Base-by-base conservation (phyloP, 441 rosid species). In the Geranium incanum region DNA sequence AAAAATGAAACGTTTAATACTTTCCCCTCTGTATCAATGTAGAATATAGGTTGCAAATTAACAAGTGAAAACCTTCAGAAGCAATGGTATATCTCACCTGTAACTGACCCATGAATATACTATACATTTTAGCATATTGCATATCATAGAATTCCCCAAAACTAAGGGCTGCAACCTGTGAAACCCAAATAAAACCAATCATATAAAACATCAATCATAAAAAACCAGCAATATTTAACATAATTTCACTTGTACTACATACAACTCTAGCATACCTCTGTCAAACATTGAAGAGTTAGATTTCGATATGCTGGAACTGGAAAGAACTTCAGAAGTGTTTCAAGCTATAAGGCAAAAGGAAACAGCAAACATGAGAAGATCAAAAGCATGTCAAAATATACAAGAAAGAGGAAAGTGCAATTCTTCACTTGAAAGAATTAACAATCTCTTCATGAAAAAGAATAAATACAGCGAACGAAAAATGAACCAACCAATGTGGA, bases 281-380 rank as follows among this genome's bases (percentile, higher is more conserved):
- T 96, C 76, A 96, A 82, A 81, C 99, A 96, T 74, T 96, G 99
- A 21, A 96, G 89, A 5, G 98, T 91, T 39, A 96, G 97, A 81
- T 93, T 96, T 80, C 96, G 86, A 80, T 90, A 93, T n/a, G 91
- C 81, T 71, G 90, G 89, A 75, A 86, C 74, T 9, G 87, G 97
- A 71, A 96, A 93, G 75, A 93, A 89, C 70, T 96, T 96, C 68
- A 90, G 81, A 59, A 96, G 98, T 52, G 97, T 93, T 84, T 92
- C 98, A 76, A 96, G 87, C 99, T 93, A 78, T 70, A 86, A 72
- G 75, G 69, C 64, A 76, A 64, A 69, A 68, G 64, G 15, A 68
- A 1, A 38, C 43, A 71, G 67, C 39, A 71, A 48, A 43, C 36
- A 70, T 41, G 38, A 60, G 37, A 65, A 28, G 11, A 7, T 43